These are phyloP conservation scores for Neurospora sp. DNA, from an alignment of 495 filamentous ascomycete genomes.

Conservation along the genomic window DNA sequence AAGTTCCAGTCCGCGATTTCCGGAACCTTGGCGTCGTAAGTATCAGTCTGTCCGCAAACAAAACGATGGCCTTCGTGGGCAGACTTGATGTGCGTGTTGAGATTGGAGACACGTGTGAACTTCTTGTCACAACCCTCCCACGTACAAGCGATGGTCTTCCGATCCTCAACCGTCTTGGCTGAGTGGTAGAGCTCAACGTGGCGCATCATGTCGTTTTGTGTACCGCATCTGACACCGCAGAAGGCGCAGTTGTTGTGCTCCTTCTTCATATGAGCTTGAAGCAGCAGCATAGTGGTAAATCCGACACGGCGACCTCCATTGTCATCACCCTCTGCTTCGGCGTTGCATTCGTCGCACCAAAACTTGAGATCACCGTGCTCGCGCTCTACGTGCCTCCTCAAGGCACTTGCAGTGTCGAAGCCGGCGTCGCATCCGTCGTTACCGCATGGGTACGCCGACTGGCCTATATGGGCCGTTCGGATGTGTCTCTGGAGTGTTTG, in stretches of 20 bases:
- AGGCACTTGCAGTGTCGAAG: conserved; percentile 58
- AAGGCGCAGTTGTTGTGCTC: conserved; percentile 65
- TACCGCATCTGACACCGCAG: conserved; percentile 55
- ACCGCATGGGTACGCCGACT: conserved; percentile 59
- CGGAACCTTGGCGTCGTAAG: conserved; percentile 35
- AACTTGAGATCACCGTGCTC: conserved; percentile 60
- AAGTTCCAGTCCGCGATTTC: conserved; percentile 55
- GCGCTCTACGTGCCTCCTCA: conserved; percentile 60
- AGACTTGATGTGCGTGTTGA: conserved; percentile 65
- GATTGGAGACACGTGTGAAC: conserved; percentile 70
- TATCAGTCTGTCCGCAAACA: conserved; percentile 59
- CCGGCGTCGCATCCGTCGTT: conserved; percentile 54
- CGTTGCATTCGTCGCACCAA: conserved; percentile 58
- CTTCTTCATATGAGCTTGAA: conserved; percentile 60
- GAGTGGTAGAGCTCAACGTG: conserved; percentile 65
- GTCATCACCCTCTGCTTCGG: conserved; percentile 16
- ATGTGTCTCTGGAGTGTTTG: conserved; percentile 80
- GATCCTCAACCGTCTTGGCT: conserved; percentile 47
- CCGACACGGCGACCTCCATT: conserved; percentile 28
- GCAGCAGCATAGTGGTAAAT: conserved; percentile 59
- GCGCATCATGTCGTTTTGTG: conserved; percentile 48
- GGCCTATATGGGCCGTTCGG: conserved; percentile 55
- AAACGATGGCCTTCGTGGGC: conserved; percentile 64
- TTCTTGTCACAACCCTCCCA: conserved; percentile 53
- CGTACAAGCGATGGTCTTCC: conserved; percentile 54